These are phyloP conservation scores for Kwoniella pini DNA, from an alignment of 768 basidiomycete genomes.

Conservation along the genomic window DNA sequence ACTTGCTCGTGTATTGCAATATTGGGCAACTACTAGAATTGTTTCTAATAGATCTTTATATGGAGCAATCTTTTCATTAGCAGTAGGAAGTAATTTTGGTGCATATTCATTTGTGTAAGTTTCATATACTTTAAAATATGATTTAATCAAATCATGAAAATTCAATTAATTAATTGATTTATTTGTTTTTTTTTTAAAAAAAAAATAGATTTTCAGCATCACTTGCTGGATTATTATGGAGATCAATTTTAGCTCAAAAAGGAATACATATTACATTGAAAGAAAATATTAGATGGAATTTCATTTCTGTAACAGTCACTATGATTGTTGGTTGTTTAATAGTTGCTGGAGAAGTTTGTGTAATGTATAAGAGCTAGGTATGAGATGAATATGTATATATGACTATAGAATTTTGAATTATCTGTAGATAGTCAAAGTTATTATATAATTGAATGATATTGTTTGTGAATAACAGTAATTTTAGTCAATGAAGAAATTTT, in stretches of 20 bases:
- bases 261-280: slow-evolving; percentile 63
- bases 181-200: not conserved
- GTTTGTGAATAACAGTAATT: no score
- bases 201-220: slow-evolving; percentile 68
- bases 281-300: slow-evolving; percentile 74
- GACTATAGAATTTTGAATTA: no score
- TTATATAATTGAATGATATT: no score
- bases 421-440: no score
- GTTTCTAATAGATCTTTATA: slow-evolving; percentile 48
- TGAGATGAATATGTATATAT: slow-evolving; percentile 1
- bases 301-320: slow-evolving; percentile 66
- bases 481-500: no score
- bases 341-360: slow-evolving; percentile 70
- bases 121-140: not conserved
- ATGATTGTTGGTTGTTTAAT: slow-evolving; percentile 68
- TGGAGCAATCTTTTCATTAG: slow-evolving; percentile 66
- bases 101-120: slow-evolving; percentile 75
- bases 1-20: slow-evolving; percentile 70
- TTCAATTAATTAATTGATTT: no score
- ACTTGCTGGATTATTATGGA: slow-evolving; percentile 85
- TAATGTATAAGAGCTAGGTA: slow-evolving; percentile 52
- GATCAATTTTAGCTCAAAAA: slow-evolving; percentile 70
- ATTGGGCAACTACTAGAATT: slow-evolving; percentile 11
- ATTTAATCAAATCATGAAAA: no score
- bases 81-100: slow-evolving; percentile 84